Base-by-base conservation (phyloP, 2,329 filamentous ascomycete genomes). In the Fusarium dimerum region DNA sequence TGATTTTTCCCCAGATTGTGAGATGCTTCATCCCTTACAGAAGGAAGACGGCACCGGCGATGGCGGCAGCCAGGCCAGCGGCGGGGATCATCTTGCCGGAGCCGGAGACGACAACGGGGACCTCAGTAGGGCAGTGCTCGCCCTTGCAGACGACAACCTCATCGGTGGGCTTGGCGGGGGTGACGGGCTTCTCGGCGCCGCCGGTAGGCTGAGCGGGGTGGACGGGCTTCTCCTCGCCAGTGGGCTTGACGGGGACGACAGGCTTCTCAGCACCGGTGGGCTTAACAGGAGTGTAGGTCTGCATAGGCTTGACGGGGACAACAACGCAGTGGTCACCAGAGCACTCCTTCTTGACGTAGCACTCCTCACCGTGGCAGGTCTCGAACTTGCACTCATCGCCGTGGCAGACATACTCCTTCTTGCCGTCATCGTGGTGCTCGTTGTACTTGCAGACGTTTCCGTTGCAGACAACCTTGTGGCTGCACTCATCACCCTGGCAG, bases 381-480 rank as follows among this genome's bases (percentile, higher is more conserved):
- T 66, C 64, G 52, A 67, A 63, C 56, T 61, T 57, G 64, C 64
- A 72, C 20, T 68, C 54, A 10, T 66, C 48, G 41, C 63, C 63
- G 30, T 63, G 57, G 64, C 71, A 73, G 61, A 68, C 59, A 40
- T 65, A 59, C 55, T 72, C 69, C 62, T 68, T 68, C 47, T 60
- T 49, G 49, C 63, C 54, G 61, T 69, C 57, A 34, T 59, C 57
- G 44, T 58, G 51, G 63, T 66, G 66, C 46, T 64, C 55, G 57
- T 65, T 66, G 26, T 61, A 48, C 16, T 52, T 51, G 61, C 70
- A 74, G 50, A 66, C 57, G 49, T 57, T 61, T 43, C 66, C 62
- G 54, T 61, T 61, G 68, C 69, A 74, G 61, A 67, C 58, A 46
- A 71, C 55, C 65, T 72, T 72, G 52, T 65, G 68, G 49, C 60